Base-by-base conservation (phyloP, 202 grass and related monocot genomes). In the Tripidium arundinaceum region DNA sequence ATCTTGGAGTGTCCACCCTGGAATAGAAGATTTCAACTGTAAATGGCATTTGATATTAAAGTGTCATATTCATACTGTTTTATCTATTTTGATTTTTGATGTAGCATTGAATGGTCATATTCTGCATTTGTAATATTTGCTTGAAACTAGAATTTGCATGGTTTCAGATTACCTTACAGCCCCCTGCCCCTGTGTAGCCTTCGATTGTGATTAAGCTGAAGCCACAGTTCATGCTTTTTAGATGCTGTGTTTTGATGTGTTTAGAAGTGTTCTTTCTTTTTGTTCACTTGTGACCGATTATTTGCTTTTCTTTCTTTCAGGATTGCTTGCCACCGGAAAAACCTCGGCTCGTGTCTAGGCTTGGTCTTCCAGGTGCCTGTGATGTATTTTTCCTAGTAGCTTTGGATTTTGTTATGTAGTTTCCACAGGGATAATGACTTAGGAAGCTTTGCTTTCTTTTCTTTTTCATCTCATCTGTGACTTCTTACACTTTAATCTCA, bases 351-450 rank as follows among this genome's bases (percentile, higher is more conserved):
- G 86, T 98, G 33, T 98, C 94, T 87, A 94, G 94, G 79, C 92
- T 98, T 86, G 81, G 91, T 81, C 91, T 98, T 78, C 94, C 94
- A 90, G 94, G 94, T 98, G 77, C 36, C 26, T 82, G 47, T 80
- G 54, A 25, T 57, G 19, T 40, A 71, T 73, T 46, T 21, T 59
- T 31, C 72, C 19, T 37, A 55, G 5, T 37, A 47, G 0, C 46
- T 46, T 74, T 60, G n/a, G 21, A 27, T 42, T 81, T 72, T 41
- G 6, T 31, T 40, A 19, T 81, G 14, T 76, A 70, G 5, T 52
- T 68, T 43, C 28, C 31, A 47, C 6, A 42, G 14, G 21, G 29
- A 40, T 0, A 18, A 77, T 57, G 36, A 15, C 41, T 16, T 7
- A 31, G 60, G 19, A 61, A 76, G 26, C 24, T 65, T 31, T 64